These are phyloP conservation scores for Moesziomyces globuligerus DNA, from an alignment of 1,284 basidiomycete species.

Conservation along the genomic window DNA sequence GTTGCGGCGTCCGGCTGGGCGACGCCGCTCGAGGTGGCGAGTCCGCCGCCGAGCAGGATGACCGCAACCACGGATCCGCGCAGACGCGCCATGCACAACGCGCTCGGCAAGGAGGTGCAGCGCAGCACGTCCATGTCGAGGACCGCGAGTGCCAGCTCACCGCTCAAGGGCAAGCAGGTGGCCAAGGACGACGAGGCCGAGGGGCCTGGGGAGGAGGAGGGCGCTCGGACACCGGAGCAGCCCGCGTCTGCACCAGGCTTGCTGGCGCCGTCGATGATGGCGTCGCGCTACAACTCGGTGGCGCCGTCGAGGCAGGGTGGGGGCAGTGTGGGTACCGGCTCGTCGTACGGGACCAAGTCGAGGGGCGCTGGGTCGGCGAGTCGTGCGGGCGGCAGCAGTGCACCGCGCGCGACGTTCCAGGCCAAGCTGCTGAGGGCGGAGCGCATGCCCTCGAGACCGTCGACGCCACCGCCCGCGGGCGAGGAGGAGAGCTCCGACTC, in stretches of 20 bases:
- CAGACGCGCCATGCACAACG: conserved; percentile 44
- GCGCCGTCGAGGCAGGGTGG: conserved; percentile 45
- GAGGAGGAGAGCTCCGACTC: conserved; percentile 36
- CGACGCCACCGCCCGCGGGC: conserved; percentile 24
- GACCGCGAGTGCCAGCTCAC: conserved; percentile 24
- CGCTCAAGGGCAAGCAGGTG: conserved; percentile 31
- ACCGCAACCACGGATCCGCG: conserved; percentile 35
- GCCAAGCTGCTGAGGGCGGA: conserved; percentile 44
- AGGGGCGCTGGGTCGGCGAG: conserved; percentile 19
- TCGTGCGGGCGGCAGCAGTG: conserved; percentile 22
- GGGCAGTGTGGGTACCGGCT: conserved; percentile 31
- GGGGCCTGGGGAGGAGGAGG: conserved; percentile 11
- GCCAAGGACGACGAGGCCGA: conserved; percentile 15
- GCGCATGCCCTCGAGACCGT: conserved; percentile 42
- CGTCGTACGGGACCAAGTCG: conserved; percentile 38
- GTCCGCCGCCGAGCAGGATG: conserved; percentile 47
- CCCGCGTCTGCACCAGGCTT: conserved; percentile 31
- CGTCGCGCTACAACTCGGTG: conserved; percentile 35
- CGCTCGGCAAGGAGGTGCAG: conserved; percentile 23
- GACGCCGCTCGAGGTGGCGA: conserved; percentile 39
- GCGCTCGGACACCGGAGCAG: conserved; percentile 24
- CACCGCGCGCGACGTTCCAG: conserved; percentile 44
- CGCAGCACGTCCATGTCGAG: conserved; percentile 14
- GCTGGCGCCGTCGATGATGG: conserved; percentile 30
- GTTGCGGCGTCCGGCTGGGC: conserved; percentile 36